These are phyloP conservation scores for Fusarium sp. DNA, from an alignment of 2,329 filamentous ascomycete species.

Conservation along the genomic window DNA sequence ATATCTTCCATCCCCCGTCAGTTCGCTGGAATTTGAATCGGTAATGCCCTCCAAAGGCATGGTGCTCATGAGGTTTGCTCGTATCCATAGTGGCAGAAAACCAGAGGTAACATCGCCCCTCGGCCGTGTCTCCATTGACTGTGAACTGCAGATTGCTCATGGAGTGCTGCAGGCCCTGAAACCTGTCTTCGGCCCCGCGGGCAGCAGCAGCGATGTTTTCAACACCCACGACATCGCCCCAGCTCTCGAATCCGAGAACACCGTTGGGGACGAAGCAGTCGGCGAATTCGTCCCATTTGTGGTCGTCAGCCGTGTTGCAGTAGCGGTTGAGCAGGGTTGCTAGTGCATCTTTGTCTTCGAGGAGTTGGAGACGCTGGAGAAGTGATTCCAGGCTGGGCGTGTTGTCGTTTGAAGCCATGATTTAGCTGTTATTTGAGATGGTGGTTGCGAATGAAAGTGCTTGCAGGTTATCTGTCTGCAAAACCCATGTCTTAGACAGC, in stretches of 20 bases:
- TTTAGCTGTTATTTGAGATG: neutral
- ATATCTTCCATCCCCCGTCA: neutral
- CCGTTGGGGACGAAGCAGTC: neutral
- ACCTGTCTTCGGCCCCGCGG: neutral
- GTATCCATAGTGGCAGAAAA: neutral
- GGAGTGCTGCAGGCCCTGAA: neutral
- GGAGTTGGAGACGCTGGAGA: neutral
- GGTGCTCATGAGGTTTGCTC: neutral
- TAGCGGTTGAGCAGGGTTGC: neutral
- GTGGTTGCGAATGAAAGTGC: neutral
- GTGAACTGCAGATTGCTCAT: neutral
- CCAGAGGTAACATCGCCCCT: neutral
- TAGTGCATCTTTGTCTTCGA: neutral
- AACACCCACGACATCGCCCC: neutral
- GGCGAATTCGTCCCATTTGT: neutral
- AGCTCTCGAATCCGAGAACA: neutral
- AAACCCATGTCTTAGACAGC: neutral
- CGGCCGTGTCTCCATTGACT: rapidly evolving
- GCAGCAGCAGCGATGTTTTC: neutral
- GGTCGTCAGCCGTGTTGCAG: neutral
- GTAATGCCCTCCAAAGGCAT: neutral
- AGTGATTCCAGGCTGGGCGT: neutral
- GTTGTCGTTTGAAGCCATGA: neutral
- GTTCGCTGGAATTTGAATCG: neutral
- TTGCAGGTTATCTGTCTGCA: neutral